Base-by-base conservation (phyloP, 768 basidiomycete species). In the Tylopilus subfusipes region DNA sequence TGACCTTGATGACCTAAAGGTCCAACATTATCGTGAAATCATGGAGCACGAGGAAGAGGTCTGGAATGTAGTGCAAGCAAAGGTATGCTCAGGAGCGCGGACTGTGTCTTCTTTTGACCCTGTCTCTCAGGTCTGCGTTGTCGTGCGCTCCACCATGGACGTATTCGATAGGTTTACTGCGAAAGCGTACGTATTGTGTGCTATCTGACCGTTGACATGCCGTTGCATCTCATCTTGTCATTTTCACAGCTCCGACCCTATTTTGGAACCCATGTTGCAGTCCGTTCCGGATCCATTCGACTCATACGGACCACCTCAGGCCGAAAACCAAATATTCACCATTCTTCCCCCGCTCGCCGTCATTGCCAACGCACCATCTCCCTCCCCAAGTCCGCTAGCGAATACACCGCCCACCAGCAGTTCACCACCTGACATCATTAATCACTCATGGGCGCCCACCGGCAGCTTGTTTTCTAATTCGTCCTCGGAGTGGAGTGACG, bases 271-370 rank as follows among this genome's bases (percentile, higher is more conserved):
- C 2, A 88, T 98, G 84, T 76, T 98, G 2, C 86, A 92, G 70
- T 82, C 88, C 9, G 80, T 95, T 44, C 93, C 93, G 19, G 94
- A 97, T 68, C 91, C 94, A 30, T 96, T 96, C 58, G 93, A 96
- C 59, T 82, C 91, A 0, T 96, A 96, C 63, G 92, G 91, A 5
- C 89, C 90, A 21, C 86, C 88, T 3, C 90, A 88, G 62, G 78
- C 89, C 39, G 90, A 94, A 68, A 88, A 93, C 63, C 87, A 93
- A 66, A 94, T 97, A 59, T 96, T 96, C 73, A 91, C 85, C 66
- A 95, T 97, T 56, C 80, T 98, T 2, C 85, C 92, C 6, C 94
- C 95, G 3, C 77, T 93, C 30, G 88, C 88, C 30, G 78, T 82
- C 46, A 84, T 91, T 54, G 85, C 86, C 75, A 81, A 82, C 38